A percentile compares a stretch with the other conserved stretches of the same genome.
Evolutionary conservation across 1,284 basidiomycete genomes (phyloP).

Genomic region (Athelia sp.): DNA sequence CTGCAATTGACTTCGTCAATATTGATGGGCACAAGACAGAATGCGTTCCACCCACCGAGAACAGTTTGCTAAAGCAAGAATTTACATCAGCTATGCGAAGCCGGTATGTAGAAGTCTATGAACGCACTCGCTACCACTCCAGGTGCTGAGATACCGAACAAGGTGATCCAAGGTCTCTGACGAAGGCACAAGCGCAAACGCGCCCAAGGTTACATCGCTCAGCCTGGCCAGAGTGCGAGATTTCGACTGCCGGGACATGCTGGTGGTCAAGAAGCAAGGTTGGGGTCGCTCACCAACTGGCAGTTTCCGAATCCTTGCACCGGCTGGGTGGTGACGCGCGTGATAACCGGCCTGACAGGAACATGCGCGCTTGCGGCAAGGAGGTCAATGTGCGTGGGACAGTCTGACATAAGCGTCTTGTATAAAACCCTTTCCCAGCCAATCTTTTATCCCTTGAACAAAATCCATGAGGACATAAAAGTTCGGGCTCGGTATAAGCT

Average conservation of each 20-base stretch:
- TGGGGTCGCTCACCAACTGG: background rate
- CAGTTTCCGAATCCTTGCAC: too few species aligned
- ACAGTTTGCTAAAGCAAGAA: constrained; percentile 54
- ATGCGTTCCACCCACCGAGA: constrained; percentile 46
- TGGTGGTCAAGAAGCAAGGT: background rate
- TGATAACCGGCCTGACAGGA: too few species aligned
- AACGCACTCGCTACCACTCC: constrained; percentile 77
- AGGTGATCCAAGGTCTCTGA: constrained; percentile 66
- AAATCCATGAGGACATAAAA: constrained; percentile 76
- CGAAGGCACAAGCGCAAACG: constrained; percentile 50
- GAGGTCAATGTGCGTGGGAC: too few species aligned
- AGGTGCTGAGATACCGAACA: constrained; percentile 69
- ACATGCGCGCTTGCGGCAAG: too few species aligned
- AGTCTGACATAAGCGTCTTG: constrained; percentile 14
- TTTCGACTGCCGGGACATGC: constrained; percentile 35
- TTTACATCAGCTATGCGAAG: constrained; percentile 4
- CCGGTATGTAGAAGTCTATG: constrained; percentile 16
- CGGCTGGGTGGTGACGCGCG: background rate
- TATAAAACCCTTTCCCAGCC: constrained; percentile 9
- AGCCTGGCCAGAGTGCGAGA: constrained; percentile 36
- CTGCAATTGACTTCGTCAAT: constrained; percentile 27
- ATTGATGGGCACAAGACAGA: too few species aligned
- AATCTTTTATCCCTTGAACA: constrained; percentile 38
- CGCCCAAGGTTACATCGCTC: constrained; percentile 59
- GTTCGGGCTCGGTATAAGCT: constrained; percentile 78